phyloP scores from a whole-genome alignment of 2,329 filamentous ascomycete species.

The Epichloe glyceriae region DNA sequence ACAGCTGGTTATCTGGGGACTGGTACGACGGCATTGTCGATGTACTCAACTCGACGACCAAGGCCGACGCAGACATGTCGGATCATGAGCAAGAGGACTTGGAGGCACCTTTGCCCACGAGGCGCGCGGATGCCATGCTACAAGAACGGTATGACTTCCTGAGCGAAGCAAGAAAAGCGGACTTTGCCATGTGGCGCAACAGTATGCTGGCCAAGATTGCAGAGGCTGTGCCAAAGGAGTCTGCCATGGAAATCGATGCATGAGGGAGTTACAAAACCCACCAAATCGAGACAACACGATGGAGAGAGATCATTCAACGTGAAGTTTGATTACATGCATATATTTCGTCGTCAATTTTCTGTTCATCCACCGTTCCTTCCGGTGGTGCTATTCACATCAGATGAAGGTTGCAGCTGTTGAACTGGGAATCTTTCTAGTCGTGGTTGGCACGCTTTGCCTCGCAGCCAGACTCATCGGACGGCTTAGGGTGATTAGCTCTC shows the following conservation, averaged over 20 bases:
- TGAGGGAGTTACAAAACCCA: not conserved
- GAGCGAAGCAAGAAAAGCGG: conserved; percentile 45
- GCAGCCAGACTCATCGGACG: not conserved
- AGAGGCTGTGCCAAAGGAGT: conserved; percentile 20
- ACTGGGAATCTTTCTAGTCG: not conserved
- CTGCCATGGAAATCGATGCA: conserved; percentile 24
- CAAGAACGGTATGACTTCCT: conserved; percentile 62
- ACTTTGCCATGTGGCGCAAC: conserved; percentile 53
- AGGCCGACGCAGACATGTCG: conserved; percentile 21
- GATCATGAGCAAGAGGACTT: conserved; percentile 19
- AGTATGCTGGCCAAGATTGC: conserved; percentile 44
- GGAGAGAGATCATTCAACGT: not conserved
- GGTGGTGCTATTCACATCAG: not conserved
- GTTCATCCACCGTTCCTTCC: too few species aligned
- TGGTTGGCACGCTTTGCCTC: not conserved
- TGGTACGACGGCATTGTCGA: conserved; percentile 52
- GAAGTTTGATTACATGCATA: not conserved
- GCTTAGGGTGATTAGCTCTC: not conserved
- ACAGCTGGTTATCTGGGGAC: conserved; percentile 45
- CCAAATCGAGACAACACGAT: too few species aligned
- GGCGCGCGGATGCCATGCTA: conserved; percentile 56
- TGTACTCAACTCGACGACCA: conserved; percentile 26
- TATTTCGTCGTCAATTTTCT: not conserved
- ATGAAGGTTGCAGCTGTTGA: not conserved
- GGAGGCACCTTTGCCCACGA: conserved; percentile 25